A percentile compares a stretch with the other conserved stretches of the same genome.
These are phyloP conservation scores for Brachypodium distachyon DNA, from an alignment of 202 grass and related monocot species.

Conservation along the genomic window DNA sequence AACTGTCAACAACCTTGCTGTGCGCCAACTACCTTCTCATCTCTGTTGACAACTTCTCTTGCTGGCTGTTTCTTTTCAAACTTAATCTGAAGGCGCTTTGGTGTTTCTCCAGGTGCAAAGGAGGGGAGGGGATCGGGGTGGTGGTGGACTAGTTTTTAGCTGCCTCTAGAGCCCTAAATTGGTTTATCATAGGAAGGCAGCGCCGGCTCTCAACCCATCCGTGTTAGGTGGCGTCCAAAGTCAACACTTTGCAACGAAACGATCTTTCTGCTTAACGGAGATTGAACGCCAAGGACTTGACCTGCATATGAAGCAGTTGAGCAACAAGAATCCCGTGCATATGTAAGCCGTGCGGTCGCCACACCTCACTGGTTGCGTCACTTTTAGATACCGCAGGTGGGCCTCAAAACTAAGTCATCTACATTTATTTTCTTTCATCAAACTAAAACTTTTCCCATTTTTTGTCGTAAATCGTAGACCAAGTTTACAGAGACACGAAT, in stretches of 20 bases:
- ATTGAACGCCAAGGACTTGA: background rate
- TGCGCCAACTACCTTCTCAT: conserved; percentile 12
- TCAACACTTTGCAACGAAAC: background rate
- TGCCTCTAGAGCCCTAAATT: conserved; percentile 13
- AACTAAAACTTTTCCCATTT: no score
- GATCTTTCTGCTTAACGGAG: conserved; percentile 24
- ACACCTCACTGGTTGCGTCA: conserved; percentile 5
- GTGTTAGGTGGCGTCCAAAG: conserved; percentile 9
- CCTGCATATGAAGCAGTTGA: background rate
- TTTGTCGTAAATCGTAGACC: no score
- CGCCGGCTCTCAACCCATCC: background rate
- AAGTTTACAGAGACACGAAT: no score
- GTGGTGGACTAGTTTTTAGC: conserved; percentile 3
- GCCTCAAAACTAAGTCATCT: background rate
- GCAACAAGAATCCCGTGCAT: conserved; percentile 10
- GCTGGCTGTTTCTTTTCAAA: background rate
- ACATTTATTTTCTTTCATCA: no score
- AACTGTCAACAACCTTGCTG: conserved; percentile 9
- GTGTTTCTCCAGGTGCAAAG: background rate
- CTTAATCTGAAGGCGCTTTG: background rate
- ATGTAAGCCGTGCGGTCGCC: background rate
- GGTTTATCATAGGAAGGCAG: background rate
- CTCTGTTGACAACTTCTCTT: background rate
- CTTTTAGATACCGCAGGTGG: background rate
- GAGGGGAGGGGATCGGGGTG: background rate